phyloP scores from a whole-genome alignment of 208 protist genomes.

The Leishmania turanica region DNA sequence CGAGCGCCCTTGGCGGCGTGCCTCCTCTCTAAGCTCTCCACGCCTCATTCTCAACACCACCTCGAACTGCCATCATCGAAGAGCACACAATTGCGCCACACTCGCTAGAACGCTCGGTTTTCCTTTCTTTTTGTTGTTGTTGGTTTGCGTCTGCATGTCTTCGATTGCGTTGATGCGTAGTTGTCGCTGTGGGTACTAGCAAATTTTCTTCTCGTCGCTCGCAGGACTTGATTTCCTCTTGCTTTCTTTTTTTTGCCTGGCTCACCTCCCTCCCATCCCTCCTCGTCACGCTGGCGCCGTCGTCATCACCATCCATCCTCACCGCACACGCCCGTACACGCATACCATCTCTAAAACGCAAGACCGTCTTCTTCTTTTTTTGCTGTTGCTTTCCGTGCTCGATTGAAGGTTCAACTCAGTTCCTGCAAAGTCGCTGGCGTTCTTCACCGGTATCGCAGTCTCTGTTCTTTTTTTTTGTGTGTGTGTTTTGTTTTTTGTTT shows the following conservation, averaged over 20 bases:
- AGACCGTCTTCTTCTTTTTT: neutral
- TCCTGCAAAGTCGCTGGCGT: neutral
- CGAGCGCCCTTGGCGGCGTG: neutral
- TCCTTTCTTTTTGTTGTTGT: neutral
- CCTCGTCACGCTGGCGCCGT: too few relatives aligned
- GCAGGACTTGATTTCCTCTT: neutral
- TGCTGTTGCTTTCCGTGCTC: neutral
- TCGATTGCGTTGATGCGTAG: neutral
- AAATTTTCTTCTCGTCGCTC: neutral
- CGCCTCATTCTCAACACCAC: neutral
- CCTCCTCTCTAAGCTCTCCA: neutral
- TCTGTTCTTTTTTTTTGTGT: neutral
- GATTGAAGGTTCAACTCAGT: neutral
- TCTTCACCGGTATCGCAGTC: neutral
- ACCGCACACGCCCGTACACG: neutral
- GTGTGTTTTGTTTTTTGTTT: neutral
- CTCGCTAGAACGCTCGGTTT: neutral
- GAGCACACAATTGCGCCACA: neutral
- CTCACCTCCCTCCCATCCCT: neutral
- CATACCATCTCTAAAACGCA: neutral
- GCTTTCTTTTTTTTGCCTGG: neutral
- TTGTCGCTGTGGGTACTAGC: neutral
- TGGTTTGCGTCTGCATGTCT: neutral
- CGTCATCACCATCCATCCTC: too few relatives aligned
- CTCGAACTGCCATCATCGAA: neutral